Percentiles rank a stretch among this genome's conserved stretches.
phyloP scores from a whole-genome alignment of 192 early-diverging fungal genomes.

The Rhizophagus prolifer region DNA sequence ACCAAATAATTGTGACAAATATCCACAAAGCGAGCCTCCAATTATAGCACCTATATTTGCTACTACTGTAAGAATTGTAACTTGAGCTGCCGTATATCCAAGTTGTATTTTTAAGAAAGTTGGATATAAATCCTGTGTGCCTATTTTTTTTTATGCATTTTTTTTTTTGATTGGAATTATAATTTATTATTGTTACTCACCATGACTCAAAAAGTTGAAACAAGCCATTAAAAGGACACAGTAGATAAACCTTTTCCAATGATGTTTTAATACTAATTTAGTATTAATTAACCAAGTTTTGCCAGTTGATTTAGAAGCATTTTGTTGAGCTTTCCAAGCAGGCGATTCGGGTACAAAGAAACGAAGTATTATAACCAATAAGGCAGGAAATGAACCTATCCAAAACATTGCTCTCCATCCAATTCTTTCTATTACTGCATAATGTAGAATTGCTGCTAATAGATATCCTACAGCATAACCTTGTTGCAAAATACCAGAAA shows the following conservation, averaged over 20 bases:
- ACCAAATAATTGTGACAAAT: constrained; percentile 67
- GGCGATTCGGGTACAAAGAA: constrained; percentile 66
- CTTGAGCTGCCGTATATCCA: constrained; percentile 50
- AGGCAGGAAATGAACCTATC: constrained; percentile 58
- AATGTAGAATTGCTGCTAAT: constrained; percentile 61
- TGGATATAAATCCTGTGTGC: constrained; percentile 70
- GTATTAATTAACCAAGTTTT: constrained; percentile 29
- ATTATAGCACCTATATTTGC: constrained; percentile 66
- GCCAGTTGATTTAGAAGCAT: constrained; percentile 31
- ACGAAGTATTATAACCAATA: constrained; percentile 58
- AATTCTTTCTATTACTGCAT: constrained; percentile 48
- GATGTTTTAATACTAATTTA: constrained; percentile 34
- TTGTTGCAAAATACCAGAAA: constrained; percentile 75
- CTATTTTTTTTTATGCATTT: too few relatives aligned
- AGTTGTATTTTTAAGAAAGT: constrained; percentile 64
- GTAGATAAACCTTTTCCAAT: constrained; percentile 59
- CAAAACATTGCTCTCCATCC: constrained; percentile 75
- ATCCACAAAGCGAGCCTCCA: constrained; percentile 68
- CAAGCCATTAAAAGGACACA: constrained; percentile 59
- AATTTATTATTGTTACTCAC: constrained; percentile 28
- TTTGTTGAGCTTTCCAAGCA: constrained; percentile 46
- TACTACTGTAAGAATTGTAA: constrained; percentile 60
- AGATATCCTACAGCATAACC: constrained; percentile 71
- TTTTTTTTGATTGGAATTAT: too few relatives aligned
- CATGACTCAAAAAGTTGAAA: constrained; percentile 73